These are phyloP conservation scores for Agrocybe praecox DNA, from an alignment of 768 basidiomycete genomes.

Conservation along the genomic window DNA sequence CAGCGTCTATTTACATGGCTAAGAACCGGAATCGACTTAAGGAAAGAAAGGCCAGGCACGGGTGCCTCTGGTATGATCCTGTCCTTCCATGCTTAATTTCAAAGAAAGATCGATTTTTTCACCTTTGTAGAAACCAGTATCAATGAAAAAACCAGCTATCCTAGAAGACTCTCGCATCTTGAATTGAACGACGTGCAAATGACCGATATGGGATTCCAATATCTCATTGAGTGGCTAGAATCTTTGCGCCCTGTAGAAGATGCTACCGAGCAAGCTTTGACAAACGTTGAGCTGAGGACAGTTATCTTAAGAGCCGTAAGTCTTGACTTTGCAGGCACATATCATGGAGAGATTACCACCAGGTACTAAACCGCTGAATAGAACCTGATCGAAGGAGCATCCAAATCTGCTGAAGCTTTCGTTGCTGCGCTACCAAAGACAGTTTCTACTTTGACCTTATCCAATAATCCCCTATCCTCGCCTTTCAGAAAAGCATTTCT, in stretches of 20 bases:
- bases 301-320: constrained; percentile 12
- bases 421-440: constrained; percentile 5
- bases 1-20: constrained; percentile 11
- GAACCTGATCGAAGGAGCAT: constrained; percentile 17
- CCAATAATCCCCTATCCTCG: constrained; percentile 18
- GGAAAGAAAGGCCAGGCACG: not conserved
- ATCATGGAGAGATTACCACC: not conserved
- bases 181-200: constrained; percentile 13
- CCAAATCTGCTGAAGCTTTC: constrained; percentile 11
- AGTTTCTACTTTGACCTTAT: constrained; percentile 9
- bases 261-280: not conserved
- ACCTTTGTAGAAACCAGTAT: not conserved
- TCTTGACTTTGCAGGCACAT: not conserved
- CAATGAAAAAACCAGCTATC: not conserved
- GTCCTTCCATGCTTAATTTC: not conserved
- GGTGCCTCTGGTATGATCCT: not conserved
- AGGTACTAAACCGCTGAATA: not conserved
- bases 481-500: constrained; percentile 16
- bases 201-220: constrained; percentile 13
- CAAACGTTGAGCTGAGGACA: not conserved
- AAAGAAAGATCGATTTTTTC: not conserved
- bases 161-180: constrained; percentile 6
- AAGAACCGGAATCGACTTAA: constrained; percentile 2
- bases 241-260: not conserved
- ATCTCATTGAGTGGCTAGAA: constrained; percentile 15